Percentiles rank a stretch among this genome's conserved stretches.
Conservation (phyloP, 768 basidiomycete species). For the Pilatotrama ljubarskyi region DNA sequence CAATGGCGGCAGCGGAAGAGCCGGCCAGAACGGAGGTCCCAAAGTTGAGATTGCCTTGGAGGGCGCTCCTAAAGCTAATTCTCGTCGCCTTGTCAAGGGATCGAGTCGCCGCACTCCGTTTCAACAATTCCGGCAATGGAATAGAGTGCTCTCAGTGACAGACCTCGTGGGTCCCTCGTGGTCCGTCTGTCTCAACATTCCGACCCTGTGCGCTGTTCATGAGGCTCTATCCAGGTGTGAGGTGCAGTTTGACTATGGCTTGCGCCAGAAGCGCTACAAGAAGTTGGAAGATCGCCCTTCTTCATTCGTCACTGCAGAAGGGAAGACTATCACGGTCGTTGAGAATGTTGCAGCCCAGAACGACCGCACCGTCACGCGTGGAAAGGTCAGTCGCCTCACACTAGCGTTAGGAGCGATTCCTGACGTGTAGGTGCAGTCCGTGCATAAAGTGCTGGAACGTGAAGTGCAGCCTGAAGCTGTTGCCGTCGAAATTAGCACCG, state of each 20-base stretch:
- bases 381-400: constrained; percentile 45
- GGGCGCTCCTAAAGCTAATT: constrained; percentile 13
- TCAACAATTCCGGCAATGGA: constrained; percentile 44
- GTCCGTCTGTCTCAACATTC: constrained; percentile 36
- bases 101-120: constrained; percentile 35
- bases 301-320: constrained; percentile 55
- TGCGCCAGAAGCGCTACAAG: constrained; percentile 55
- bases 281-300: constrained; percentile 52
- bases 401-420: too few species aligned
- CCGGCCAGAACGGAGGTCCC: constrained; percentile 23
- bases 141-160: constrained; percentile 53
- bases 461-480: constrained; percentile 65
- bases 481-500: constrained; percentile 46
- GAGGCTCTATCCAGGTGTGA: constrained; percentile 58
- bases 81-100: constrained; percentile 17
- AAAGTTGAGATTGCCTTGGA: constrained; percentile 27
- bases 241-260: constrained; percentile 74
- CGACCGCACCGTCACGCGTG: constrained; percentile 53
- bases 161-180: constrained; percentile 64
- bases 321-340: constrained; percentile 60
- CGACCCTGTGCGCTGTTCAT: background rate
- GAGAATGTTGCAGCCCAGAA: constrained; percentile 53
- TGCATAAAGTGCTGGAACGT: constrained; percentile 77
- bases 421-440: constrained; percentile 43
- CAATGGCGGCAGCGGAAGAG: background rate